Evolutionary conservation across 2,329 filamentous ascomycete species (phyloP).

Genomic region (Ilyonectria sp.): DNA sequence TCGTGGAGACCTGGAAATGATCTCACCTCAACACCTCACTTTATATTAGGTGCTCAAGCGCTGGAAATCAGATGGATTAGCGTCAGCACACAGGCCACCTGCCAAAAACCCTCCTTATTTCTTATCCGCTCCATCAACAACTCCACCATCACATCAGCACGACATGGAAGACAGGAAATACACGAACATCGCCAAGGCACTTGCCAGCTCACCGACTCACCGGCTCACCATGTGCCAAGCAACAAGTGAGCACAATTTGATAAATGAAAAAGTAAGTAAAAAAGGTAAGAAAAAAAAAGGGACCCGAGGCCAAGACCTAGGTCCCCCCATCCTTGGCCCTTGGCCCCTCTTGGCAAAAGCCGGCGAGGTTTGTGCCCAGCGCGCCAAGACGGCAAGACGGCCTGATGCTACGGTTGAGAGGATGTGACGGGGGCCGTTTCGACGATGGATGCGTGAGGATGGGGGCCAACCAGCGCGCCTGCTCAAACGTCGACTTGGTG

Average conservation of each 20-base stretch:
- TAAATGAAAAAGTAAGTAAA: not conserved
- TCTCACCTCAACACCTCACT: not conserved
- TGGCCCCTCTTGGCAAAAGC: slow-evolving; percentile 1
- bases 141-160: not conserved
- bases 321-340: slow-evolving; percentile 11
- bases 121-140: not conserved
- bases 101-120: not conserved
- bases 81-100: not conserved
- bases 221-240: not conserved
- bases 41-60: not conserved
- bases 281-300: not conserved
- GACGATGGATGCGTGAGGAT: not conserved
- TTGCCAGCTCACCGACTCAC: not conserved
- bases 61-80: not conserved
- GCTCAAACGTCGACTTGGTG: not conserved
- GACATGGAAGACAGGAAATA: not conserved
- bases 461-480: not conserved
- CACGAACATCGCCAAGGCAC: not conserved
- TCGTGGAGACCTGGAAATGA: not conserved
- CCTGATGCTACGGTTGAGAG: not conserved
- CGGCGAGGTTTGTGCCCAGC: not conserved
- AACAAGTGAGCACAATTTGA: not conserved
- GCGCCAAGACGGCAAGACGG: slow-evolving; percentile 32
- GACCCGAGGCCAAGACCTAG: not conserved
- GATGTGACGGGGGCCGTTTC: not conserved